These are phyloP conservation scores for Lentinus polychrous DNA, from an alignment of 1,284 basidiomycete species.

Conservation along the genomic window DNA sequence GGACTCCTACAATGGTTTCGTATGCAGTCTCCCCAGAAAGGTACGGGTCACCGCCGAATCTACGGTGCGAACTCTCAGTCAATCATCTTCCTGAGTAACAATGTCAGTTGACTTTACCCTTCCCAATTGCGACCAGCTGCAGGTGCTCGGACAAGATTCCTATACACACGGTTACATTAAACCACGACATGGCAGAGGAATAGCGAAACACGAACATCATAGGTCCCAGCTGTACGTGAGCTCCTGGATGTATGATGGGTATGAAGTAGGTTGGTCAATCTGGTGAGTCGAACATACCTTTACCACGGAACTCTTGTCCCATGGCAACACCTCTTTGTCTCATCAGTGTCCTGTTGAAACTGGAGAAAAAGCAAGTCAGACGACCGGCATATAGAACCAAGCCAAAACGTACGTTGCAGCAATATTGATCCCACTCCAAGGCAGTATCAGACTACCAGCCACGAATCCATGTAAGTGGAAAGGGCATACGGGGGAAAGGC, in stretches of 20 bases:
- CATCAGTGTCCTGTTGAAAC: slow-evolving; percentile 62
- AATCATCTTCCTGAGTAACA: not conserved
- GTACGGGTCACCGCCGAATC: slow-evolving; percentile 53
- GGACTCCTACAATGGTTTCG: slow-evolving; percentile 49
- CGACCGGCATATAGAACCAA: too few relatives aligned
- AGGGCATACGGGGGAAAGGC: slow-evolving; percentile 51
- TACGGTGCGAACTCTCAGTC: slow-evolving; percentile 12
- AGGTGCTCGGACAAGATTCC: slow-evolving; percentile 50
- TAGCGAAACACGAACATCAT: slow-evolving; percentile 31
- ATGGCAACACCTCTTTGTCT: slow-evolving; percentile 53
- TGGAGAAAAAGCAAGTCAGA: slow-evolving; percentile 13
- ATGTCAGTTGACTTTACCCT: slow-evolving; percentile 29
- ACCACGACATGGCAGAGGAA: slow-evolving; percentile 1
- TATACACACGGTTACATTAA: slow-evolving; percentile 13
- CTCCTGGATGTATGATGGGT: slow-evolving; percentile 10
- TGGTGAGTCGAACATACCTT: slow-evolving; percentile 31
- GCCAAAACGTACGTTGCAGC: slow-evolving; percentile 46
- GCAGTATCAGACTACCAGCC: not conserved
- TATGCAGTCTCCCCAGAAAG: slow-evolving; percentile 54
- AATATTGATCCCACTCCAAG: slow-evolving; percentile 56
- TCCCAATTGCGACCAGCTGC: slow-evolving; percentile 67
- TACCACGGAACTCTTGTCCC: slow-evolving; percentile 60
- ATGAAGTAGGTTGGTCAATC: not conserved
- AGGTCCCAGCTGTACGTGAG: slow-evolving; percentile 54
- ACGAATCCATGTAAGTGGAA: not conserved